Percentiles rank a stretch among this genome's conserved stretches.
Evolutionary conservation across 2,329 filamentous ascomycete species (phyloP).

Genomic region (Neofusicoccum umdonicola): DNA sequence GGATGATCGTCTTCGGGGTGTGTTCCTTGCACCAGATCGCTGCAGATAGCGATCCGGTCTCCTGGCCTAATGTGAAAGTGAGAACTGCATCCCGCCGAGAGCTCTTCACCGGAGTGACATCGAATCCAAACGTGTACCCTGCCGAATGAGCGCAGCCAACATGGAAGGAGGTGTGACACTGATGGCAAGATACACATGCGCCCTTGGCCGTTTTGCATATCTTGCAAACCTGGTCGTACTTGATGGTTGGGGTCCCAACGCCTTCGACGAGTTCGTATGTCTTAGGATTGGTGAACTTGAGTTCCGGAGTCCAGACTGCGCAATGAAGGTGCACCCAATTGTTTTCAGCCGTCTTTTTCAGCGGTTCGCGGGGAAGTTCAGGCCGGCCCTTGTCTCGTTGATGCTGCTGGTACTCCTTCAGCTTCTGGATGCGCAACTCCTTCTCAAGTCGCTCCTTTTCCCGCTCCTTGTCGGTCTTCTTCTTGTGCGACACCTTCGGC

Average conservation of each 20-base stretch:
- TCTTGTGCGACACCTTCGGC: slow-evolving; percentile 74
- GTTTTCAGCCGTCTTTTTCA: slow-evolving; percentile 93
- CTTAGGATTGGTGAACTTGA: slow-evolving; percentile 85
- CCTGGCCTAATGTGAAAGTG: slow-evolving; percentile 72
- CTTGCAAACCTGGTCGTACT: slow-evolving; percentile 78
- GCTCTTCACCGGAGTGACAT: slow-evolving; percentile 84
- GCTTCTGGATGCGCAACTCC: slow-evolving; percentile 75
- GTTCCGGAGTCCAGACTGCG: slow-evolving; percentile 86
- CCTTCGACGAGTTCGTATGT: slow-evolving; percentile 85
- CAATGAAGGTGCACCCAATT: slow-evolving; percentile 98
- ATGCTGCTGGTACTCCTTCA: slow-evolving; percentile 76
- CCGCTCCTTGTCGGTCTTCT: slow-evolving; percentile 88
- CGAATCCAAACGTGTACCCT: slow-evolving; percentile 82
- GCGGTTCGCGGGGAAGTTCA: slow-evolving; percentile 76
- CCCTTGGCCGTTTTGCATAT: slow-evolving; percentile 72
- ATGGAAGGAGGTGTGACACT: slow-evolving; percentile 72
- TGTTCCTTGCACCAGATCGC: slow-evolving; percentile 92
- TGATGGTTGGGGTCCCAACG: slow-evolving; percentile 70
- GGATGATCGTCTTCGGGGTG: slow-evolving; percentile 65
- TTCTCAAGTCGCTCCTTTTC: slow-evolving; percentile 85
- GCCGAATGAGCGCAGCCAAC: slow-evolving; percentile 86
- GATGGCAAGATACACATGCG: slow-evolving; percentile 81
- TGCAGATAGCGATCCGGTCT: slow-evolving; percentile 80
- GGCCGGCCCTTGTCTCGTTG: slow-evolving; percentile 85
- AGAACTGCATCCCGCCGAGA: slow-evolving; percentile 78